Conservation (phyloP, 1,284 basidiomycete genomes). For the Porphyrellus sp. region DNA sequence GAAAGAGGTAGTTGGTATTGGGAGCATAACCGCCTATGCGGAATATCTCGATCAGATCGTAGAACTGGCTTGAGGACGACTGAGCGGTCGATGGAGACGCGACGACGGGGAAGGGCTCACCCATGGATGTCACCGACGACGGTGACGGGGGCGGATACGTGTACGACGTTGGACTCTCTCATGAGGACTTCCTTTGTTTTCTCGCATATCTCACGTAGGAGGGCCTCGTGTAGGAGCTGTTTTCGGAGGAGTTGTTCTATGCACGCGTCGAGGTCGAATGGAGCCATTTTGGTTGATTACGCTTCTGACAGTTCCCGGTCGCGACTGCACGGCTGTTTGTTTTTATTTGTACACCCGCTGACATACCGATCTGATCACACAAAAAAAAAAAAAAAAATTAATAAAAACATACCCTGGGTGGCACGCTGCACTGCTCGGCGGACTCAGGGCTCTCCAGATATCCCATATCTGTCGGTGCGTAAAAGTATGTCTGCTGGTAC, state of each 20-base stretch:
- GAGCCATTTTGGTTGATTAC: slow-evolving; percentile 58
- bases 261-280: slow-evolving; percentile 94
- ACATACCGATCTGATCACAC: slow-evolving; percentile 13
- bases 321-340: slow-evolving; percentile 34
- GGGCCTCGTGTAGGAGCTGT: slow-evolving; percentile 88
- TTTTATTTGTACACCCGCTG: slow-evolving; percentile 32
- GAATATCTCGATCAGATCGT: slow-evolving; percentile 99
- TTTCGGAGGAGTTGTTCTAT: slow-evolving; percentile 88
- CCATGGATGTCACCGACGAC: slow-evolving; percentile 99
- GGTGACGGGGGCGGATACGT: slow-evolving; percentile 96
- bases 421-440: slow-evolving; percentile 8
- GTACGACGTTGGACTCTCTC: slow-evolving; percentile 98
- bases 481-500: slow-evolving; percentile 16
- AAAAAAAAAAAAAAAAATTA: slow-evolving; percentile 8
- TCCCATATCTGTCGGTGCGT: slow-evolving; percentile 19
- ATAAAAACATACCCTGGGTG: slow-evolving; percentile 7
- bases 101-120: slow-evolving; percentile 50
- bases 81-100: slow-evolving; percentile 22
- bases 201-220: slow-evolving; percentile 94
- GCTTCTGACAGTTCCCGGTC: slow-evolving; percentile 1
- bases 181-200: slow-evolving; percentile 98
- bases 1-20: slow-evolving; percentile 95
- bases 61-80: slow-evolving; percentile 81
- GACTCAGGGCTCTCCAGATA: slow-evolving; percentile 23
- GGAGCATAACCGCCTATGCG: slow-evolving; percentile 97